These are phyloP conservation scores for Rhodotorula sp. DNA, from an alignment of 1,284 basidiomycete species.

Conservation along the genomic window DNA sequence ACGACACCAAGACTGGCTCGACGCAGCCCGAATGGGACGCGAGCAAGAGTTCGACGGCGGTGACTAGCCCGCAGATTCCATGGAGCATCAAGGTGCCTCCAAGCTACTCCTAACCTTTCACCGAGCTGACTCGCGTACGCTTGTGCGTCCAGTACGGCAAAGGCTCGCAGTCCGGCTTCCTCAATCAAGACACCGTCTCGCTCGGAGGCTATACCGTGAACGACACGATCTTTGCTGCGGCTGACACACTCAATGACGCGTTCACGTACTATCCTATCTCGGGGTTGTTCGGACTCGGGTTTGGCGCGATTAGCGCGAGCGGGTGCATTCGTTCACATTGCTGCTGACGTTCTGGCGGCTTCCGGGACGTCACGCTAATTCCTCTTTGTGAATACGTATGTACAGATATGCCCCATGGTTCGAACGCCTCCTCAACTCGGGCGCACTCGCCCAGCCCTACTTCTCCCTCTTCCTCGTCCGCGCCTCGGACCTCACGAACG, in stretches of 20 bases:
- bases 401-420: slow-evolving; percentile 29
- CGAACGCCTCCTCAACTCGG: slow-evolving; percentile 32
- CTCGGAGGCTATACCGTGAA: slow-evolving; percentile 24
- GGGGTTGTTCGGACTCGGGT: slow-evolving; percentile 26
- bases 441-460: slow-evolving; percentile 28
- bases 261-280: slow-evolving; percentile 25
- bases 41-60: slow-evolving; percentile 26
- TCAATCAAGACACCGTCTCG: slow-evolving; percentile 20
- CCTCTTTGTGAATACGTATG: too few species aligned
- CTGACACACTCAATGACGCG: slow-evolving; percentile 22
- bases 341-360: too few species aligned
- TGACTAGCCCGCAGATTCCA: slow-evolving; percentile 9
- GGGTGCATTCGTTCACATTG: slow-evolving; percentile 2
- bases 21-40: slow-evolving; percentile 10
- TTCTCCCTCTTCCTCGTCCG: slow-evolving; percentile 29
- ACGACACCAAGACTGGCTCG: slow-evolving; percentile 27
- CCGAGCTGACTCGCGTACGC: neutral
- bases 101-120: neutral
- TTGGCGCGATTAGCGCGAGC: slow-evolving; percentile 13
- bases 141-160: slow-evolving; percentile 11
- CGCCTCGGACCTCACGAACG: slow-evolving; percentile 22
- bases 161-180: slow-evolving; percentile 8
- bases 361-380: too few species aligned
- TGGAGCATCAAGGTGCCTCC: slow-evolving; percentile 18
- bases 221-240: slow-evolving; percentile 26